A percentile compares a stretch with the other conserved stretches of the same genome.
Conservation (phyloP, 148 eudicot genomes). For the Linanthus parryae region DNA sequence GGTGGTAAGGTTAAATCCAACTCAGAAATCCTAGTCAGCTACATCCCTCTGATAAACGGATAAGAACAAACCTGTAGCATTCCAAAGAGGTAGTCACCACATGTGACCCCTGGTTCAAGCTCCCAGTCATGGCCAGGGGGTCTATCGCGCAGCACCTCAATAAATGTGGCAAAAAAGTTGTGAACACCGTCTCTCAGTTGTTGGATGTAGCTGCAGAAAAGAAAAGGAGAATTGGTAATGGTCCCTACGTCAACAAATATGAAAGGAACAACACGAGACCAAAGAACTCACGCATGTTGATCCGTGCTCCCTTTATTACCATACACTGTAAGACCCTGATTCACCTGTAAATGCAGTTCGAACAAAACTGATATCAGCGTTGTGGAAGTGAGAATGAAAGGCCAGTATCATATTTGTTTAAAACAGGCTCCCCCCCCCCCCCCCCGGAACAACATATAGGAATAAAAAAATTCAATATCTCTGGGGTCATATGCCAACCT, state of each 20-base stretch:
- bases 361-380: no score
- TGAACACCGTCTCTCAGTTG: conserved; percentile 98
- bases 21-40: no score
- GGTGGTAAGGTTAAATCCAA: no score
- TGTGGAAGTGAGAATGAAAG: neutral
- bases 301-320: conserved; percentile 99
- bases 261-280: neutral
- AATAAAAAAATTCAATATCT: no score
- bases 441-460: no score
- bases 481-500: no score
- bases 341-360: conserved; percentile 79
- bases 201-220: conserved; percentile 78
- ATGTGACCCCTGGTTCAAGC: conserved; percentile 99
- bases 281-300: conserved; percentile 87
- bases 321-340: conserved; percentile 89
- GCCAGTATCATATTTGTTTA: no score
- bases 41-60: no score
- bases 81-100: conserved; percentile 98
- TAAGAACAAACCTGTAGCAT: conserved; percentile 81
- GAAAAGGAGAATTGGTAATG: neutral
- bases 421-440: no score
- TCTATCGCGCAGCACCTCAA: conserved; percentile 94
- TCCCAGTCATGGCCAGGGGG: conserved; percentile 99
- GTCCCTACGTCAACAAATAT: neutral
- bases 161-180: conserved; percentile 96